Percentiles rank a stretch among this genome's conserved stretches.
Conservation (phyloP, 306 rosid species). For the Vigna unguiculata region DNA sequence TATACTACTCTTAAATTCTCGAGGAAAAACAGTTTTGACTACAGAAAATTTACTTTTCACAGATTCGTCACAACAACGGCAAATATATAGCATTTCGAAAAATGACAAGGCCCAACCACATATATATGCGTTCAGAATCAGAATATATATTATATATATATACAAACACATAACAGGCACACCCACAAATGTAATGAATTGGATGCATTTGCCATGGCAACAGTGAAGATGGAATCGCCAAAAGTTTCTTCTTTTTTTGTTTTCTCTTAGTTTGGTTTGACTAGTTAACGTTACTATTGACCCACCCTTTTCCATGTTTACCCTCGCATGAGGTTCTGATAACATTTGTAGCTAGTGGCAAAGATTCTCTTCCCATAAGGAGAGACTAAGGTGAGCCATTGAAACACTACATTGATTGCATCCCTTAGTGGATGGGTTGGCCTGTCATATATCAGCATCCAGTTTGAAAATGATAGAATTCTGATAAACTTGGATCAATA, state of each 20-base stretch:
- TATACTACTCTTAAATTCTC: neutral
- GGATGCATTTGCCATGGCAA: conserved; percentile 32
- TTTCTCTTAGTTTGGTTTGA: conserved; percentile 34
- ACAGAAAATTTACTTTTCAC: conserved; percentile 17
- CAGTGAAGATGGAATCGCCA: conserved; percentile 16
- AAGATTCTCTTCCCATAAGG: conserved; percentile 44
- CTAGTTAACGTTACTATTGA: conserved; percentile 24
- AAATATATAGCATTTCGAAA: neutral
- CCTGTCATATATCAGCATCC: conserved; percentile 43
- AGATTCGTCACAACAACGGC: neutral
- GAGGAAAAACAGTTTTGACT: neutral
- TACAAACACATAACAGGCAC: conserved; percentile 21
- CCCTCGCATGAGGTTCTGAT: conserved; percentile 37
- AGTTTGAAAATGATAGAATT: conserved; percentile 39
- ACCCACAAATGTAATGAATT: conserved; percentile 41
- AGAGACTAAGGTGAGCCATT: conserved; percentile 34
- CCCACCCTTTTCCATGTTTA: neutral
- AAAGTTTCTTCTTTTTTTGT: neutral
- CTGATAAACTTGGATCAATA: conserved; percentile 39
- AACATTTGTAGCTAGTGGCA: conserved; percentile 38
- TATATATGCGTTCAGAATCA: conserved; percentile 35
- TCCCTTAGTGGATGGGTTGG: conserved; percentile 39
- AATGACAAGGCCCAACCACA: conserved; percentile 23
- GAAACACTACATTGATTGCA: conserved; percentile 36
- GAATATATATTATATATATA: conserved; percentile 27